These are phyloP conservation scores for Aplosporella prunicola DNA, from an alignment of 2,329 filamentous ascomycete genomes.

Conservation along the genomic window DNA sequence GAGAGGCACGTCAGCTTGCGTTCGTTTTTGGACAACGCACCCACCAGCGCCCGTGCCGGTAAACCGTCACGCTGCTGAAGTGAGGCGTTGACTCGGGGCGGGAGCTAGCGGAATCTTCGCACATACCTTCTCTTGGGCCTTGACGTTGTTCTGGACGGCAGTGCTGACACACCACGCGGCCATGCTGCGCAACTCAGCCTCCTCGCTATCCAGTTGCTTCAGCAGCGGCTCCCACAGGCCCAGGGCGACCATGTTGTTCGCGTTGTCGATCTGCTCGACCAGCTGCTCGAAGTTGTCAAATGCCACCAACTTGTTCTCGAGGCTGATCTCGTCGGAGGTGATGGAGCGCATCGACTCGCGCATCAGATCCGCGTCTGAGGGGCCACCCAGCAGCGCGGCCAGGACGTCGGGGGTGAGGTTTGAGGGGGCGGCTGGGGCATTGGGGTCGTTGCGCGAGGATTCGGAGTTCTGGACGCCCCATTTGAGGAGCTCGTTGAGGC, in stretches of 20 bases:
- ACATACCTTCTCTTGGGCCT: constrained; percentile 62
- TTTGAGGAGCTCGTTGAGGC: constrained; percentile 68
- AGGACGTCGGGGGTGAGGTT: constrained; percentile 61
- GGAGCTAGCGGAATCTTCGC: background rate
- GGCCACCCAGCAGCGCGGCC: constrained; percentile 67
- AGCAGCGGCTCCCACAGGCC: constrained; percentile 76
- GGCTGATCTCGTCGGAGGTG: constrained; percentile 50
- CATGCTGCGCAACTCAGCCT: constrained; percentile 67
- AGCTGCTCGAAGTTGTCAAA: constrained; percentile 95
- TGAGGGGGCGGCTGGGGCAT: constrained; percentile 18
- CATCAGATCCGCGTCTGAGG: constrained; percentile 90
- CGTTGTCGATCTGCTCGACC: constrained; percentile 89
- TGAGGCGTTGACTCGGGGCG: background rate
- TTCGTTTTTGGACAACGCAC: too few relatives aligned
- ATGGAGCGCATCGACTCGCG: constrained; percentile 71
- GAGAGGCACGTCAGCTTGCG: constrained; percentile 8
- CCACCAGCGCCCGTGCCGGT: background rate
- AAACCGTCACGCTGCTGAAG: background rate
- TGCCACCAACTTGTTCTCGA: constrained; percentile 70
- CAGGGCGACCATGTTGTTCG: constrained; percentile 78
- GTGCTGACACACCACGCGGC: constrained; percentile 93
- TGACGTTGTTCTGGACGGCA: constrained; percentile 90
- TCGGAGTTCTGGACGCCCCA: constrained; percentile 62
- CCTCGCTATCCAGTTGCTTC: constrained; percentile 54
- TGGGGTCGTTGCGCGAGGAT: constrained; percentile 27